Evolutionary conservation across 1,284 basidiomycete genomes (phyloP), one percentile per base, ranked within the genome.

Genomic region (Coriolopsis trogii): DNA sequence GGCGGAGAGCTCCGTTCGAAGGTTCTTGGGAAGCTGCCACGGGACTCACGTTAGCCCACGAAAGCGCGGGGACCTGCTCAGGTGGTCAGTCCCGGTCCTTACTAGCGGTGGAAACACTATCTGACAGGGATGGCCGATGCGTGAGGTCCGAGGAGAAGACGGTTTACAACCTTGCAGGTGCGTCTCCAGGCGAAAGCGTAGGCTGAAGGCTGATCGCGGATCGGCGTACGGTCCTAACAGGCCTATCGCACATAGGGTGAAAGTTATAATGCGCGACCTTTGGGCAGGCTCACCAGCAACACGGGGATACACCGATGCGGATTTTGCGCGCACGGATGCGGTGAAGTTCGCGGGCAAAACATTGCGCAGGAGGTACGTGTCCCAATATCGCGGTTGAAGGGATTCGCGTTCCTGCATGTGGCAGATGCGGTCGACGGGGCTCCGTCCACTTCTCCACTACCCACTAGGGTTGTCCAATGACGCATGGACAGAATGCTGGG

Each of bases 41-140:
- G 49, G 50, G 51, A 46, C 49, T 42, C 41, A 42, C 28, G 23
- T 29, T 39, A 40, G 49, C 49, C 42, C 40, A 57, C 49, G 50
- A 29, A 44, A 52, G 51, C 50, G 49, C 55, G 55, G 55, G 50
- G 55, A 57, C 49, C 53, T 57, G 55, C 51, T 57, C 55, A 53
- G 55, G 51, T 48, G 55, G 48, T 20, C 51, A 23, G 30, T 31
- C 25, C 44, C 51, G 49, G 49, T 26, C 55, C 49, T 51, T 38
- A 46, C 41, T 33, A 25, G 50, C 42, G 51, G 55, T 53, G 49
- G 41, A 57, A 57, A 57, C 50, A 50, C 46, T 53, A 53, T 57
- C 49, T 51, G 55, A 38, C 51, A 51, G 51, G 37, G 31, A 20
- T 26, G 26, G 37, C 46, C 41, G 45, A 33, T 41, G 31, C 18